Base-by-base conservation (phyloP, 2,329 filamentous ascomycete species). In the Clathrospora elynae region DNA sequence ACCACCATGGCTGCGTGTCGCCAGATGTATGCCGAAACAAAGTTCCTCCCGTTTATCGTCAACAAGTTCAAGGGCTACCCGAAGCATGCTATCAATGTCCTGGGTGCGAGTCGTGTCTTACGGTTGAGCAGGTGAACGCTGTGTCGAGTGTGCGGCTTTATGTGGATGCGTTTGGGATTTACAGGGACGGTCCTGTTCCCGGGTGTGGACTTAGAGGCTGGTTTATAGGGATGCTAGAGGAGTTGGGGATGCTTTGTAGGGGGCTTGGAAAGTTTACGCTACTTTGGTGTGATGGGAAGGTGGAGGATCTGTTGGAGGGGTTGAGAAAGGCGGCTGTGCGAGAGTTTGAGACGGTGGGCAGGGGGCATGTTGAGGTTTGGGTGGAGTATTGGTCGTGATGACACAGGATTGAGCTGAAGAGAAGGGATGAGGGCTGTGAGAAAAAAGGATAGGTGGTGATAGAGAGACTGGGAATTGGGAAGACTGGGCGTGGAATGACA, bases 61-160 rank as follows among this genome's bases (percentile, higher is more conserved):
- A 47, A 47, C 16, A 25, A 35, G 6, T 47, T 47, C 17, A 25
- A 16, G 11, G 42, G 42, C 9, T 39, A 20, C 11, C 25, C 40
- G 5, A 39, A 47, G 19, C 42, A 40, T 4, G 35, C 40, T 10
- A 40, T 44, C 25, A 30, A 40, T 14, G 22, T 44, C 23, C 20
- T 44, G 6, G 12, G 33, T 8, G 29, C 29, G 3, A 40, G 20
- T 10, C 23, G 39, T 13, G 20, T 10, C 23, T 44, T 13, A 29
- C 35, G 5, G 12, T 13, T 19, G 19, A 20, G 1, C 35, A 44
- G 19, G 22, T 30, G 9, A 17, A 34, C 10, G 19, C 17, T 2
- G 29, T 44, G 9, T 24, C 42, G 8, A 33, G n/a, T 10, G 42
- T 44, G 5, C 18, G 23, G 14, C 19, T 44, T 3, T 23, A 34